Evolutionary conservation across 176 grass and related monocot genomes (phyloP).

Genomic region (Cymbopogon citratus): DNA sequence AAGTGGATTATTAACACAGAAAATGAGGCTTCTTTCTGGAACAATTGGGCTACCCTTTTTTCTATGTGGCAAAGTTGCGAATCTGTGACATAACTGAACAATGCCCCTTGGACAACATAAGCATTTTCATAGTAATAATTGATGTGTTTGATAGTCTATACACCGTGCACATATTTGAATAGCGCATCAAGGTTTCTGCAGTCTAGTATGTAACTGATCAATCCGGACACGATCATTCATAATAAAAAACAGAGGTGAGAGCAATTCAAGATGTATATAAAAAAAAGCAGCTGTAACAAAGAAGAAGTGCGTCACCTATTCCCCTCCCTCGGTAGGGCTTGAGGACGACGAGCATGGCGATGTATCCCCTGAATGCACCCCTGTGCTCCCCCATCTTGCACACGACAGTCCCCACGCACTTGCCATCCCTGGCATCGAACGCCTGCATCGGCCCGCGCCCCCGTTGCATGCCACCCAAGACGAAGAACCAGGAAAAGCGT

Average conservation of each 20-base stretch:
- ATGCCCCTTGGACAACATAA: neutral
- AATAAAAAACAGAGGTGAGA: neutral
- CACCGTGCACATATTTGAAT: neutral
- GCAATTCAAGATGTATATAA: neutral
- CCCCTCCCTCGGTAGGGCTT: constrained; percentile 88
- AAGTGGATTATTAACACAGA: neutral
- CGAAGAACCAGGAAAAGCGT: constrained; percentile 4
- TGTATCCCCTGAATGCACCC: constrained; percentile 71
- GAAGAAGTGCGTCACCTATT: constrained; percentile 43
- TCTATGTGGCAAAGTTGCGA: neutral
- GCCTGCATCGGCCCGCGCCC: constrained; percentile 16
- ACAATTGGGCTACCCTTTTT: neutral
- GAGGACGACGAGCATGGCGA: constrained; percentile 92
- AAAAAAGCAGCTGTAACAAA: neutral
- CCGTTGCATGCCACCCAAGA: neutral
- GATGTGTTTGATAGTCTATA: neutral
- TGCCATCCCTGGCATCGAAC: constrained; percentile 44
- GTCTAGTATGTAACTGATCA: neutral
- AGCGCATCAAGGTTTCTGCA: neutral
- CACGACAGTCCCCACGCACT: constrained; percentile 93
- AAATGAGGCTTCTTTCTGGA: neutral
- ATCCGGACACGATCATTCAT: neutral
- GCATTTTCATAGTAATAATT: neutral
- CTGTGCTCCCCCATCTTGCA: constrained; percentile 95
- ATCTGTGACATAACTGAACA: neutral